These are phyloP conservation scores for Kwoniella mangroviensis DNA, from an alignment of 768 basidiomycete genomes.

Conservation along the genomic window DNA sequence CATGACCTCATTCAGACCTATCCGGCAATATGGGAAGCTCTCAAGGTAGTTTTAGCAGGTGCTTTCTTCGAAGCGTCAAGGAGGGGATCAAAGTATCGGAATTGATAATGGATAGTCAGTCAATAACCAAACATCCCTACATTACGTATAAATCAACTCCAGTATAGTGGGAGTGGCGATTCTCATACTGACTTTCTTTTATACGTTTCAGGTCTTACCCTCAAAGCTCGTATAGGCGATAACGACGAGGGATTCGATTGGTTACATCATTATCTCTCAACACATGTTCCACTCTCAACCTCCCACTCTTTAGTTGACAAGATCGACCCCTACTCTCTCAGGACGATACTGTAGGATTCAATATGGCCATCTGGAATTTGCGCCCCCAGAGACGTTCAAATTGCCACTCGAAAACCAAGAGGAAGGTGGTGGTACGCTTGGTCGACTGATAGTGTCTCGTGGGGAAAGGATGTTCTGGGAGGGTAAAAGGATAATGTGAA, in stretches of 20 bases:
- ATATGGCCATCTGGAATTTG: slow-evolving; percentile 6
- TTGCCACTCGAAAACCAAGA: not conserved
- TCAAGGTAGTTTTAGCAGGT: slow-evolving; percentile 9
- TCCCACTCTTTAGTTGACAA: not conserved
- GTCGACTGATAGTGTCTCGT: not conserved
- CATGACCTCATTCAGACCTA: not conserved
- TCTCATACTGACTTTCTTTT: not conserved
- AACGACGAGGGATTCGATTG: slow-evolving; percentile 19
- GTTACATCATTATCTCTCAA: slow-evolving; percentile 21
- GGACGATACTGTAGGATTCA: slow-evolving; percentile 1
- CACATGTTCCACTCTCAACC: not conserved
- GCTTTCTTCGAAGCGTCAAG: slow-evolving; percentile 13
- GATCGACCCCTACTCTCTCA: not conserved
- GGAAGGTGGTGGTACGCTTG: not conserved
- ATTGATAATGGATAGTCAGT: slow-evolving; percentile 1
- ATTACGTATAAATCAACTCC: too few relatives aligned
- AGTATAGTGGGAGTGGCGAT: too few relatives aligned
- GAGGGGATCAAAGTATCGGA: not conserved
- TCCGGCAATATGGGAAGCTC: slow-evolving; percentile 8
- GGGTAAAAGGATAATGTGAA: not conserved
- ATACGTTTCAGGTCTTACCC: slow-evolving; percentile 1
- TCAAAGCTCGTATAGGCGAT: slow-evolving; percentile 3
- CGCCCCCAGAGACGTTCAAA: slow-evolving; percentile 7
- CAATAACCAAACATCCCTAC: not conserved
- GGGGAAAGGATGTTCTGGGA: not conserved